These are phyloP conservation scores for Oryza brachyantha DNA, from an alignment of 176 grass and related monocot species.

Conservation along the genomic window DNA sequence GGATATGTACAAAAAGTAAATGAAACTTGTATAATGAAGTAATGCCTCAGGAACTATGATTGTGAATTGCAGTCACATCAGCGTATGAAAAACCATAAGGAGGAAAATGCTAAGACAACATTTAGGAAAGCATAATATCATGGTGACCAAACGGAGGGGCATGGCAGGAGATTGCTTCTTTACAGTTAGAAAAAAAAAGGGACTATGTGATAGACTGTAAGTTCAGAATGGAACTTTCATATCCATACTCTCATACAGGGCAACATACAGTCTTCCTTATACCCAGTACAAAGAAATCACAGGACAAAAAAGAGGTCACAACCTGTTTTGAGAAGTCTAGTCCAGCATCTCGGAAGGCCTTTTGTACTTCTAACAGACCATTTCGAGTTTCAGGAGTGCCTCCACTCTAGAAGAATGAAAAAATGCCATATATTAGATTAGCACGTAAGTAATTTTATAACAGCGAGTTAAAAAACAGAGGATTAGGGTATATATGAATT, in stretches of 20 bases:
- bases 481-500: background rate
- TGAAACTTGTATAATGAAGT: background rate
- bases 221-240: background rate
- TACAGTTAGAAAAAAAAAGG: background rate
- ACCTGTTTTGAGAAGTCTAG: constrained; percentile 97
- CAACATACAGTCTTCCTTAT: background rate
- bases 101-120: background rate
- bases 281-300: constrained; percentile 1
- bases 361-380: constrained; percentile 95
- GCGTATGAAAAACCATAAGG: background rate
- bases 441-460: background rate
- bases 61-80: background rate
- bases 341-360: constrained; percentile 89
- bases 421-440: background rate
- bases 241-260: background rate
- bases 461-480: background rate
- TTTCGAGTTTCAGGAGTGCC: constrained; percentile 98
- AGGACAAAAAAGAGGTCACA: constrained; percentile 44
- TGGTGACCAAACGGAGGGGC: background rate
- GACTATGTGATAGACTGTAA: background rate
- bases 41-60: background rate
- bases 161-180: background rate
- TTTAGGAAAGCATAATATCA: background rate
- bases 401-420: constrained; percentile 62
- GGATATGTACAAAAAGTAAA: background rate